phyloP scores from a whole-genome alignment of 2,329 filamentous ascomycete species.

The Westerdykella sp. region DNA sequence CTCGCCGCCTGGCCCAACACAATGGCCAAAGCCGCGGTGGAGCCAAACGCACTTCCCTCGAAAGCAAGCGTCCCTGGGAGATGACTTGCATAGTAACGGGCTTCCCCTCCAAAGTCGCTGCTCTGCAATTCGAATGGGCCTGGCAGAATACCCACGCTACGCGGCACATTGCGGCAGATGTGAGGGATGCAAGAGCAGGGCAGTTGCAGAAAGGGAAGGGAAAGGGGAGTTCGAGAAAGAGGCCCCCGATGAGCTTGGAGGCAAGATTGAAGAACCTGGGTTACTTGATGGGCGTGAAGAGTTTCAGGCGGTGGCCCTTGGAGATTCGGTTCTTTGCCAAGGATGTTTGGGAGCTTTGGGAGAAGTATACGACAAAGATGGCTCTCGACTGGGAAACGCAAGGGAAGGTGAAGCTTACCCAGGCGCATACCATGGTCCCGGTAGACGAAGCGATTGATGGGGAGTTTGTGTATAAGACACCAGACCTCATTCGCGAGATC shows the following conservation, averaged over 20 bases:
- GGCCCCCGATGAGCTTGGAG: slow-evolving; percentile 54
- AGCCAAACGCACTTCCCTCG: slow-evolving; percentile 65
- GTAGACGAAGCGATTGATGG: slow-evolving; percentile 10
- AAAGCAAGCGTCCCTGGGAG: slow-evolving; percentile 65
- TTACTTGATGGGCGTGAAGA: slow-evolving; percentile 68
- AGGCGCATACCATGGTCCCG: slow-evolving; percentile 20
- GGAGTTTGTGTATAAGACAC: slow-evolving; percentile 10
- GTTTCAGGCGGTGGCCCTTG: slow-evolving; percentile 79
- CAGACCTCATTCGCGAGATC: slow-evolving; percentile 36
- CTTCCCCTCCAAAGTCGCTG: slow-evolving; percentile 79
- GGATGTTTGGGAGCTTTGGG: slow-evolving; percentile 67
- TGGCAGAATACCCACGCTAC: slow-evolving; percentile 81
- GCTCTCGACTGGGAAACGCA: slow-evolving; percentile 12
- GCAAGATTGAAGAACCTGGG: slow-evolving; percentile 76
- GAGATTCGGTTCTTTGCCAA: slow-evolving; percentile 69
- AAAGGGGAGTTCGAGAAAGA: slow-evolving; percentile 25
- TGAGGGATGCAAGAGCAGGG: slow-evolving; percentile 31
- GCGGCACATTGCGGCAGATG: slow-evolving; percentile 59
- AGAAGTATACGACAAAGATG: slow-evolving; percentile 37
- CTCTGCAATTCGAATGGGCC: slow-evolving; percentile 97
- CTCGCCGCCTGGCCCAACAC: slow-evolving; percentile 79
- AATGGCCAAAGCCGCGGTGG: slow-evolving; percentile 81
- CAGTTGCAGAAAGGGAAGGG: slow-evolving; percentile 19
- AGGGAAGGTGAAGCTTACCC: slow-evolving; percentile 23
- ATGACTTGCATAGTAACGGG: slow-evolving; percentile 82